phyloP scores from a whole-genome alignment of 441 rosid species.

The Pelargonium hybrid region DNA sequence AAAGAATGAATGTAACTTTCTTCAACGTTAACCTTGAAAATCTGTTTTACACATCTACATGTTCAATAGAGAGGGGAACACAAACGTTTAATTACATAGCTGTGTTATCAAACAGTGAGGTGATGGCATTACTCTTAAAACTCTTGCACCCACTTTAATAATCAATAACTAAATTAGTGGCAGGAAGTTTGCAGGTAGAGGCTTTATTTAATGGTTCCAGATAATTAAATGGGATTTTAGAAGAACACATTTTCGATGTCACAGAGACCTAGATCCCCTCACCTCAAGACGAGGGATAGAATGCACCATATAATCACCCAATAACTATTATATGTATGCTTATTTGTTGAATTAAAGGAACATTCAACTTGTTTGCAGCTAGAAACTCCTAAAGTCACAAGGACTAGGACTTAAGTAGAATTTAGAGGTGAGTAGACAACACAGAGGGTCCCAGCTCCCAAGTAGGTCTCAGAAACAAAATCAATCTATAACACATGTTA shows the following conservation, averaged over 20 bases:
- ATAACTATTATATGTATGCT: not conserved
- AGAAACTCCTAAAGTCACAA: conserved; percentile 1
- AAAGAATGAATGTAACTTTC: not conserved
- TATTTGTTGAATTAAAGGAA: not conserved
- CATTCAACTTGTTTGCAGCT: not conserved
- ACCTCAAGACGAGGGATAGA: not conserved
- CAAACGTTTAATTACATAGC: not conserved
- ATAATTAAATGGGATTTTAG: too few species aligned
- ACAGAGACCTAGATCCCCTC: not conserved
- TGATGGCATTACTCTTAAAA: not conserved
- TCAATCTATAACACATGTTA: not conserved
- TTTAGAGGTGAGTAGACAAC: not conserved
- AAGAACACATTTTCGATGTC: not conserved
- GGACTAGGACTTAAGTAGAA: not conserved
- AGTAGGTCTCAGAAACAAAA: not conserved
- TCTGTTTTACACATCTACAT: not conserved
- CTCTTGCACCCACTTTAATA: not conserved
- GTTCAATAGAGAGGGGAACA: not conserved
- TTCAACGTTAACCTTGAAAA: not conserved
- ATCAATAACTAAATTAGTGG: not conserved
- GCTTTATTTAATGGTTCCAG: not conserved
- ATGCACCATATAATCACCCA: not conserved
- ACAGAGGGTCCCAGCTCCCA: not conserved
- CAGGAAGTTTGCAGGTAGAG: not conserved
- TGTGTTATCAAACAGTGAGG: not conserved